Base-by-base conservation (phyloP, 768 basidiomycete genomes). In the Pholiota conissans region DNA sequence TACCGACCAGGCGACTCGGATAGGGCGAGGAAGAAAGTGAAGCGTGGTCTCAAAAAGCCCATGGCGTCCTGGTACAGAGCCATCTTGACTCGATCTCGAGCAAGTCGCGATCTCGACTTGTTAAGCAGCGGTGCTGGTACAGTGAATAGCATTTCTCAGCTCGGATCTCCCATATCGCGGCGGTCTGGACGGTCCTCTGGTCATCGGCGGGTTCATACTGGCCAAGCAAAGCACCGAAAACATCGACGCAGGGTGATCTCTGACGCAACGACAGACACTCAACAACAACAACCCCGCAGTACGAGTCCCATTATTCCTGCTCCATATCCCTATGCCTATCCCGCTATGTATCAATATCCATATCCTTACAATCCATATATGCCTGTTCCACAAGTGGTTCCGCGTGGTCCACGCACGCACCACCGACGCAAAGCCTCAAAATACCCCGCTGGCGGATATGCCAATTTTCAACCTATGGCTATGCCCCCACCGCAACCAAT, bases 1-100 rank as follows among this genome's bases (percentile, higher is more conserved):
- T 80, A 82, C 57, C 63, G 76, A 22, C 79, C 81, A 1, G 73
- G 62, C 8, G 69, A 71, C 16, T 67, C 67, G 14, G 57, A 64
- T 60, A 53, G 68, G 3, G 68, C 67, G 16, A 64, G 63, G 42
- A 58, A 56, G 3, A 67, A 69, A 34, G 58, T 64, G 26, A 65
- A 65, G 56, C 58, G 55, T n/a, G 24, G 52, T 18, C n/a, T 58
- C 42, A 62, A 63, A 46, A 69, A 64, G 52, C 63, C 67, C 1
- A 61, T 65, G 58, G 57, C 68, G 10, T 69, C 68, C 0, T 69
- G 68, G 68, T 69, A 69, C 35, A 60, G 65, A 20, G 42, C 64
- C 27, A 56, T 69, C 13, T 39, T 68, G 28, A 56, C 67, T 6
- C 57, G 64, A 18, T 67, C 68, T n/a, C 61, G 62, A 3, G 58